A percentile compares a stretch with the other conserved stretches of the same genome.
phyloP scores from a whole-genome alignment of 345 rosid genomes.

The Arabis alpina region DNA sequence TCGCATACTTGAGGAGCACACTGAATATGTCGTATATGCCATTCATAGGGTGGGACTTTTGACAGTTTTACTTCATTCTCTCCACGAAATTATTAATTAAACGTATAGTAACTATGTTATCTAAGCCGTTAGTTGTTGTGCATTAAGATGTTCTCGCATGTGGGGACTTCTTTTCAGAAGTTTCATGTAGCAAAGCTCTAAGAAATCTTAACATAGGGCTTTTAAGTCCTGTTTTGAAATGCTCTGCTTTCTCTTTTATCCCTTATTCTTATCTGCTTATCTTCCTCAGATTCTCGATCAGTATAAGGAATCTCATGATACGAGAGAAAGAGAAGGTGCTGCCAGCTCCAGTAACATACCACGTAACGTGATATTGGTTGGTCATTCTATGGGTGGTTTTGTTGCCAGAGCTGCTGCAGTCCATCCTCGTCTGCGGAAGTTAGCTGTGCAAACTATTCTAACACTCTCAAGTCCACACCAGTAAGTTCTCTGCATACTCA shows the following conservation, averaged over 20 bases:
- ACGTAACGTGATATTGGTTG: constrained; percentile 85
- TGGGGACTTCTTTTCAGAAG: constrained; percentile 11
- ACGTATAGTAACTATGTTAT: background rate
- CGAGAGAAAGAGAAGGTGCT: constrained; percentile 75
- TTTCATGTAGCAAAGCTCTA: constrained; percentile 13
- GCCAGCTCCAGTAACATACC: constrained; percentile 72
- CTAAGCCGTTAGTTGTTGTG: background rate
- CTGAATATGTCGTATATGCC: constrained; percentile 98
- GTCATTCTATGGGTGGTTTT: constrained; percentile 99
- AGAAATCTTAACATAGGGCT: constrained; percentile 14
- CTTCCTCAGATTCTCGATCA: constrained; percentile 83
- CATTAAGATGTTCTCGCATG: background rate
- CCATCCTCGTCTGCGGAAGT: constrained; percentile 81
- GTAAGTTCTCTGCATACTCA: constrained; percentile 56
- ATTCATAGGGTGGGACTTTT: constrained; percentile 77
- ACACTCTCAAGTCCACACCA: constrained; percentile 98
- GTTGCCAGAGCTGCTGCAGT: constrained; percentile 96
- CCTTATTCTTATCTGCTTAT: background rate
- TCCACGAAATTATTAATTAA: constrained; percentile 10
- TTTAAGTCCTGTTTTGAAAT: constrained; percentile 12
- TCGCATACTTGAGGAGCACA: constrained; percentile 91
- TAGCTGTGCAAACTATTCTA: constrained; percentile 80
- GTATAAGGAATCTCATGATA: constrained; percentile 75
- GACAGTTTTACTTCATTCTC: constrained; percentile 35
- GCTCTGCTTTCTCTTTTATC: background rate